Evolutionary conservation across 2,329 filamentous ascomycete genomes (phyloP), one percentile per base, ranked within the genome.

Genomic region (Phyllosticta capitalensis): DNA sequence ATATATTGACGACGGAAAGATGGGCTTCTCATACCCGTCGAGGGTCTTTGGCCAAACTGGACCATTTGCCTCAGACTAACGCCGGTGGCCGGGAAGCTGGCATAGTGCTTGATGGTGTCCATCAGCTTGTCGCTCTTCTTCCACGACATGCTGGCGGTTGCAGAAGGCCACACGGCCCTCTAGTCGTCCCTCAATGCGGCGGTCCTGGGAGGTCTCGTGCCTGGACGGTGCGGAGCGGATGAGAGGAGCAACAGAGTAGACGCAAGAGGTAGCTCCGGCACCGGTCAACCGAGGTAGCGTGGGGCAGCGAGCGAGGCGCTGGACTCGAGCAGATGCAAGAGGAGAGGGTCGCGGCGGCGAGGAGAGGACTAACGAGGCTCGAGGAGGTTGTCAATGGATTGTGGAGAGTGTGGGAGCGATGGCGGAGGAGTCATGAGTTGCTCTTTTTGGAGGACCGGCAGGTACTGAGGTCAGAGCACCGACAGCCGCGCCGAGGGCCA

Each of bases 101-200:
- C 90, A 83, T 96, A 96, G 78, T 96, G 91, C 76, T 88, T 86
- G 86, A 96, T 96, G 80, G 89, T 96, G 68, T 94, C 88, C 90
- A 96, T 94, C 85, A 97, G 78, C 78, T 84, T 83, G 75, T 92
- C 88, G 64, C 89, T 88, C 73, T 87, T 88, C 80, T 87, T 96
- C 92, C 92, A 97, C 80, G 89, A 89, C 92, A 96, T 96, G 74
- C 69, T 80, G 77, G 53, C 64, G 65, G 68, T 62, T 51, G 66
- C 60, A 62, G 64, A 68, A 72, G 70, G 72, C 71, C 61, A 54
- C 52, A 52, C 51, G 54, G 61, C 58, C 58, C 48, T 50, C 52
- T 26, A 28, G 48, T 52, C n/a, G 45, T n/a, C 38, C 19, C 12
- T 59, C 58, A 59, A 59, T 52, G 52, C 58, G 58, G 33, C 38